Evolutionary conservation across 2,329 filamentous ascomycete species (phyloP).

Genomic region (Fusarium gaditjirri): DNA sequence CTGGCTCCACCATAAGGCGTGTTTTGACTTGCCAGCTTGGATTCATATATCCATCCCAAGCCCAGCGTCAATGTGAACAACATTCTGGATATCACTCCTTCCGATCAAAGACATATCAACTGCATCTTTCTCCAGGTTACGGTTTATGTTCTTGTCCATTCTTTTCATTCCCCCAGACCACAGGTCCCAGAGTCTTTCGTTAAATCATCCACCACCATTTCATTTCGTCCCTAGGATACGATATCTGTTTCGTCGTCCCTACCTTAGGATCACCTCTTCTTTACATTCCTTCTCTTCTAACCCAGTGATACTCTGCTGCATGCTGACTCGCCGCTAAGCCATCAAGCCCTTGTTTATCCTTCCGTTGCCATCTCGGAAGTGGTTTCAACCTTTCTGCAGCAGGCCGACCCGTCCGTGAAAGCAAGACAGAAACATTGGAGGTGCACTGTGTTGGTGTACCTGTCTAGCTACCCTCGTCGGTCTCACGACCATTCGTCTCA

Average conservation of each 20-base stretch:
- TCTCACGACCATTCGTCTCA: conserved; percentile 15
- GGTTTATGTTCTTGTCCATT: conserved; percentile 24
- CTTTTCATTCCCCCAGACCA: conserved; percentile 4
- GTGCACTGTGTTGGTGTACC: conserved; percentile 39
- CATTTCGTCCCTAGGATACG: neutral
- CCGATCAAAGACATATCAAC: conserved; percentile 10
- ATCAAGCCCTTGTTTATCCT: conserved; percentile 14
- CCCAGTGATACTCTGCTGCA: conserved; percentile 18
- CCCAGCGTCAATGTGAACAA: conserved; percentile 22
- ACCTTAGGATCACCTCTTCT: conserved; percentile 7
- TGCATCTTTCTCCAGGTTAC: neutral
- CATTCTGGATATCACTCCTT: conserved; percentile 25
- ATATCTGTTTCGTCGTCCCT: conserved; percentile 1
- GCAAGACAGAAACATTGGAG: conserved; percentile 22
- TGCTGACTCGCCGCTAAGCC: conserved; percentile 6
- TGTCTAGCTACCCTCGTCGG: conserved; percentile 15
- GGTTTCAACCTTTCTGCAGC: conserved; percentile 33
- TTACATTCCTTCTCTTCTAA: conserved; percentile 22
- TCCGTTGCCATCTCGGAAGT: conserved; percentile 33
- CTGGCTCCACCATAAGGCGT: conserved; percentile 36
- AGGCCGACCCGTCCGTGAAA: conserved; percentile 30
- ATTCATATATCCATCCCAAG: conserved; percentile 44
- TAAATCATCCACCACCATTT: neutral
- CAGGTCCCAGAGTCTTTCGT: conserved; percentile 7
- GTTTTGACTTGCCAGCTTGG: conserved; percentile 28